Evolutionary conservation across 1,284 basidiomycete species (phyloP).

Genomic region (Ceratobasidium theobromae): DNA sequence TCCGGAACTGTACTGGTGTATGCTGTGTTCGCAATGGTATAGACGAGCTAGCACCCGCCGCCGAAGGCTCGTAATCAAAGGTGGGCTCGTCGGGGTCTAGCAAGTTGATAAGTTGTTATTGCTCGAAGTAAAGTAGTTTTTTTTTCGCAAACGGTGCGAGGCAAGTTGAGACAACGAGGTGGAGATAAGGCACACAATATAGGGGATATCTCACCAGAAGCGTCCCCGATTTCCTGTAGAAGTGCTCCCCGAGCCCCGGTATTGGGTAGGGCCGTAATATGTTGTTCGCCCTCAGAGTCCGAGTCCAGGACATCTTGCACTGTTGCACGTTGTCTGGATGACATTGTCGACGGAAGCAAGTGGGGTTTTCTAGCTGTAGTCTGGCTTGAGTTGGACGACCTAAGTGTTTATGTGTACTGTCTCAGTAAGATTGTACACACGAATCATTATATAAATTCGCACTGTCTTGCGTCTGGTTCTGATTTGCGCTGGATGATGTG

Average conservation of each 20-base stretch:
- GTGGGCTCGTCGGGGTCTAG: conserved; percentile 19
- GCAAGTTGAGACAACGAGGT: conserved; percentile 23
- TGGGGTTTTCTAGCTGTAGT: background rate
- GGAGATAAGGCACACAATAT: conserved; percentile 27
- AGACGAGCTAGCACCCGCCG: conserved; percentile 2
- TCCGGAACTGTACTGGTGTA: conserved; percentile 6
- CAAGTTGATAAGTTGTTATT: background rate
- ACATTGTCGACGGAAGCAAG: conserved; percentile 41
- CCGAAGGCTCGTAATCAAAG: background rate
- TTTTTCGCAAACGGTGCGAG: background rate
- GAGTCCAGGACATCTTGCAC: conserved; percentile 54
- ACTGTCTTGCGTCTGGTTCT: background rate
- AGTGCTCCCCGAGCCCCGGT: conserved; percentile 70
- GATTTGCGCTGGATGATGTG: background rate
- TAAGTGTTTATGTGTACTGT: background rate
- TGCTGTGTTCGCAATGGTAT: conserved; percentile 13
- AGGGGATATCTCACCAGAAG: conserved; percentile 31
- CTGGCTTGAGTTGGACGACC: background rate
- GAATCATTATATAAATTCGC: background rate
- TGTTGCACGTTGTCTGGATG: conserved; percentile 42
- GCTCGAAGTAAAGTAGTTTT: background rate
- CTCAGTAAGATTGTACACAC: background rate
- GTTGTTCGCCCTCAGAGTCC: conserved; percentile 34
- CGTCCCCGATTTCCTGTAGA: conserved; percentile 62
- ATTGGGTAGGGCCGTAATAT: conserved; percentile 59